These are phyloP conservation scores for Cetraspora pellucida DNA, from an alignment of 192 early-diverging fungal species.

Conservation along the genomic window DNA sequence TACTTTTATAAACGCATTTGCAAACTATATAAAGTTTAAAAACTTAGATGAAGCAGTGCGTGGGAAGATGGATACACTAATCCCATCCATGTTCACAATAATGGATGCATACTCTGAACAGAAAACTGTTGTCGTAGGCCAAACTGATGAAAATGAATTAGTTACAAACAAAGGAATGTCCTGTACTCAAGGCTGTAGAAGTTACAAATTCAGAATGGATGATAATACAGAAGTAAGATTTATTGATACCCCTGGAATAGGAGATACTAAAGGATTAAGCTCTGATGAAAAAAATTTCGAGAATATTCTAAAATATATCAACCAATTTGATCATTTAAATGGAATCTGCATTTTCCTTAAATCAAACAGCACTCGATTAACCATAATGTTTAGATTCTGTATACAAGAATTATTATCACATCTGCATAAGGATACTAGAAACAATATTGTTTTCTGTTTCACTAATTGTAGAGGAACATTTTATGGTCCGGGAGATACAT, in stretches of 20 bases:
- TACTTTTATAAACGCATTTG: too few relatives aligned
- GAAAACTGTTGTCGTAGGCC: too few relatives aligned
- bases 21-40: too few relatives aligned
- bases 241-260: conserved; percentile 39
- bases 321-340: conserved; percentile 22
- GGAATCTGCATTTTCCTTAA: conserved; percentile 36
- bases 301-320: conserved; percentile 33
- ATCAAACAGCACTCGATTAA: conserved; percentile 27
- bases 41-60: too few relatives aligned
- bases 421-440: conserved; percentile 33
- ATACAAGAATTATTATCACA: conserved; percentile 37
- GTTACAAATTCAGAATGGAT: conserved; percentile 30
- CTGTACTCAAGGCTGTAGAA: conserved; percentile 29
- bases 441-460: conserved; percentile 41
- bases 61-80: too few relatives aligned
- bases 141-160: too few relatives aligned
- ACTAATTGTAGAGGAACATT: conserved; percentile 36
- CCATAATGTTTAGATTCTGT: conserved; percentile 31
- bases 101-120: too few relatives aligned
- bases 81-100: too few relatives aligned
- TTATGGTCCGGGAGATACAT: conserved; percentile 39
- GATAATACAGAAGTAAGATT: conserved; percentile 33
- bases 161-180: conserved; percentile 5
- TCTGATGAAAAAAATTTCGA: conserved; percentile 38
- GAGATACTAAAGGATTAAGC: conserved; percentile 37